Conservation (phyloP, 176 grass and related monocot genomes). For the Stipa capillata region DNA sequence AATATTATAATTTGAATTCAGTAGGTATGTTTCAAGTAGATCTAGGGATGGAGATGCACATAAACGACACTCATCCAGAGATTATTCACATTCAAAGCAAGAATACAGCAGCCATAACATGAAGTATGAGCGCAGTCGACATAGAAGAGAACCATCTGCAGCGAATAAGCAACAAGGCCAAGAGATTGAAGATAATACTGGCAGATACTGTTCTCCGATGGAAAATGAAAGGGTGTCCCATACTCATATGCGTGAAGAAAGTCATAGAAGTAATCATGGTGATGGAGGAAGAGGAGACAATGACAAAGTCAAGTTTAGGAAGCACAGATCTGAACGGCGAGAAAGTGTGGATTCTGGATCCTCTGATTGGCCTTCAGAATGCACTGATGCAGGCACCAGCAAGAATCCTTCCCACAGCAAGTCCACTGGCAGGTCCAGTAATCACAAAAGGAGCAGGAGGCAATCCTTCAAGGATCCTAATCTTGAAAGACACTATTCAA, state of each 20-base stretch:
- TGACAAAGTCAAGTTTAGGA: constrained; percentile 19
- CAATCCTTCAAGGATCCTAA: constrained; percentile 11
- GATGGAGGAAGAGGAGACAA: constrained; percentile 3
- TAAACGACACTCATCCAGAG: constrained; percentile 12
- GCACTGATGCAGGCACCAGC: constrained; percentile 8
- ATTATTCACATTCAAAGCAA: constrained; percentile 35
- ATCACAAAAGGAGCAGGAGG: constrained; percentile 18
- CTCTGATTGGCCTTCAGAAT: constrained; percentile 21
- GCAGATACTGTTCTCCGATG: constrained; percentile 13
- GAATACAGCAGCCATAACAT: constrained; percentile 1
- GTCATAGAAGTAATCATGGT: constrained; percentile 8
- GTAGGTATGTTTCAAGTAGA: constrained; percentile 40
- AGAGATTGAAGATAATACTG: constrained; percentile 24
- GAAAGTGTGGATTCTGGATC: constrained; percentile 19
- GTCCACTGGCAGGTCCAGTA: constrained; percentile 14
- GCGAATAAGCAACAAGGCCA: constrained; percentile 6
- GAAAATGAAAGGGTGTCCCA: constrained; percentile 20
- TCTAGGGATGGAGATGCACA: constrained; percentile 19
- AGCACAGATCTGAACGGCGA: constrained; percentile 12
- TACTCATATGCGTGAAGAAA: constrained; percentile 27
- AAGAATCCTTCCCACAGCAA: constrained; percentile 21
- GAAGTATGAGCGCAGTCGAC: constrained; percentile 10
- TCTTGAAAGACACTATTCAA: background rate
- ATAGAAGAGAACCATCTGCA: constrained; percentile 37
- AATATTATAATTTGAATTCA: background rate